Percentiles rank a stretch among this genome's conserved stretches.
Conservation (phyloP, 345 rosid genomes). For the Hibiscus trionum region DNA sequence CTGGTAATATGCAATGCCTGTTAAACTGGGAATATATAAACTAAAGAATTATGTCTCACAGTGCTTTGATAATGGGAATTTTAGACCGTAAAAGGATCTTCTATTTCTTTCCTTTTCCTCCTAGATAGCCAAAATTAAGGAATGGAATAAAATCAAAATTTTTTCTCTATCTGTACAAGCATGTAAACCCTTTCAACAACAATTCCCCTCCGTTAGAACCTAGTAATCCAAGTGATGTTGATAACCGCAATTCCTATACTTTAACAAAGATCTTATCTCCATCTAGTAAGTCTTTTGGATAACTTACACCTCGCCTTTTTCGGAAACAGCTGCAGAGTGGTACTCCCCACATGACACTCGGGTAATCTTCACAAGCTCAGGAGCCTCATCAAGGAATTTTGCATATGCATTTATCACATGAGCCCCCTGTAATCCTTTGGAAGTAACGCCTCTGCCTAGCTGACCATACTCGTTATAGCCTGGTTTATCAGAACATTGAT, state of each 20-base stretch:
- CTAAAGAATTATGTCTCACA: background rate
- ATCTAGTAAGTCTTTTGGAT: constrained; percentile 31
- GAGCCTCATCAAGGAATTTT: constrained; percentile 88
- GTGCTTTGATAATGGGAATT: background rate
- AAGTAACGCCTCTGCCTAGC: constrained; percentile 94
- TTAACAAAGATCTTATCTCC: constrained; percentile 40
- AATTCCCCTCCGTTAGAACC: background rate
- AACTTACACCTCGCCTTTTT: constrained; percentile 97
- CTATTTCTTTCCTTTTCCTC: background rate
- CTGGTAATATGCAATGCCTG: background rate
- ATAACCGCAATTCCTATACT: constrained; percentile 40
- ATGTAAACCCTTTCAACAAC: background rate
- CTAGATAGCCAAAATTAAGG: background rate
- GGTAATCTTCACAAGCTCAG: constrained; percentile 80
- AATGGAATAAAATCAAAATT: background rate
- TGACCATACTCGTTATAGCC: constrained; percentile 96
- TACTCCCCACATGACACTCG: constrained; percentile 94
- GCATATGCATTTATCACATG: constrained; percentile 70
- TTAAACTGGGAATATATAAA: background rate
- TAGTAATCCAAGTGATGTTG: constrained; percentile 37
- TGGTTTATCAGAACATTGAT: constrained; percentile 29
- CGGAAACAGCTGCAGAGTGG: constrained; percentile 90
- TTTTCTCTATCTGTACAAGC: background rate
- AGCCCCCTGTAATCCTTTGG: constrained; percentile 89
- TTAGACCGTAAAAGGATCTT: background rate